Percentiles rank a stretch among this genome's conserved stretches.
phyloP scores from a whole-genome alignment of 2,329 filamentous ascomycete genomes.

The Ophiostoma piceae region DNA sequence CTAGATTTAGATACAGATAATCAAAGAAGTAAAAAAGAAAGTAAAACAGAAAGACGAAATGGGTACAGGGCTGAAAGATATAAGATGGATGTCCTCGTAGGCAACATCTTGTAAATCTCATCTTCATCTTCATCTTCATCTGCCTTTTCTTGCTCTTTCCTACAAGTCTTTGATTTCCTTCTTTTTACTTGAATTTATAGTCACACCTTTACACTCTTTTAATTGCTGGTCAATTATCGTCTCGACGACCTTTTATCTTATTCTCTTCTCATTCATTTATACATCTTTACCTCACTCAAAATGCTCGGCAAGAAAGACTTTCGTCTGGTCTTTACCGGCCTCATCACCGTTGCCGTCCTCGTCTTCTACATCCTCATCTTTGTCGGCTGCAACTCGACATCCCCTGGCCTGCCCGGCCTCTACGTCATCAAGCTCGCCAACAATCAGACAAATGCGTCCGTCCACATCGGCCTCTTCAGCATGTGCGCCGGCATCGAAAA shows the following conservation, averaged over 20 bases:
- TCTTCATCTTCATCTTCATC: not conserved
- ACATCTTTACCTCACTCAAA: no score
- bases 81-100: not conserved
- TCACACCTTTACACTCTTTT: not conserved
- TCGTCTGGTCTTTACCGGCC: conserved; percentile 17
- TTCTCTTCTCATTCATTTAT: no score
- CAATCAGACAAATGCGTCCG: conserved; percentile 25
- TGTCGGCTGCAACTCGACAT: conserved; percentile 28
- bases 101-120: not conserved
- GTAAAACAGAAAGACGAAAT: not conserved
- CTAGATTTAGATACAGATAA: not conserved
- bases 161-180: not conserved
- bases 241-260: no score
- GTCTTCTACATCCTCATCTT: conserved; percentile 26
- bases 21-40: not conserved
- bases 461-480: conserved; percentile 28
- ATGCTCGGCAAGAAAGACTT: conserved; percentile 20
- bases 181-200: not conserved
- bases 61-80: not conserved
- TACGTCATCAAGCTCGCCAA: conserved; percentile 27
- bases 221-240: not conserved
- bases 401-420: conserved; percentile 28
- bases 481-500: conserved; percentile 25
- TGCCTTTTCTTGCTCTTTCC: not conserved
- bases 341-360: conserved; percentile 18